Base-by-base conservation (phyloP, 352 stramenopile genomes). In the Globisporangium parvum region DNA sequence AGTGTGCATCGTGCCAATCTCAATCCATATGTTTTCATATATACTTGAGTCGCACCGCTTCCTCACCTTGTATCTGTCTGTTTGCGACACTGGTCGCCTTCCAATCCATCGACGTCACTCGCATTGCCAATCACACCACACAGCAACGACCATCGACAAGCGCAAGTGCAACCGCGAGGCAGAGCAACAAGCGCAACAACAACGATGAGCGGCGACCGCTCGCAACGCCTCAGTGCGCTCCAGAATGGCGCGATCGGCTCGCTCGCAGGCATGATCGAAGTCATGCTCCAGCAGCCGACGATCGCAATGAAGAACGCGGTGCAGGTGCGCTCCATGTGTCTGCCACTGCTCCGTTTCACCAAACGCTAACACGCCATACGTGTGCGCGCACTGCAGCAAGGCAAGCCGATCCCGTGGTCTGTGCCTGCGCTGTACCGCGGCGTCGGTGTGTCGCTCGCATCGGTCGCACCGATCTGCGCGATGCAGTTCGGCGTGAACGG, bases 251-350 rank as follows among this genome's bases (percentile, higher is more conserved):
- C 57, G n/a, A 82, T 93, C 57, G 84, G 84, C 45, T 91, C 84
- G 54, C 64, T 91, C 35, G 72, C 84, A 14, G 81, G 84, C 45
- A 94, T 94, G 77, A 73, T 90, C 53, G 84, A 94, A 58, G 79
- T 94, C 35, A 68, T 90, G 47, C 55, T 91, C 57, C 84, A 94
- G 73, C 84, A 94, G 69, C 84, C 84, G 9, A 88, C 79, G 6
- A 73, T 94, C 48, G 79, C 81, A 64, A 85, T 94, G 33, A 94
- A 94, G 64, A 92, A 92, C 59, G 78, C 81, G 35, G 70, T 92
- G 39, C 84, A 76, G 68, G 68, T 76, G 46, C n/a, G 31, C 3
- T 17, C 21, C 46, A 6, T 37, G 41, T 18, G 6, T 42, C 10
- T 44, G 14, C 31, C n/a, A 37, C 31, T 37, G 31, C 10, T 12